These are phyloP conservation scores for Clathrus columnatus DNA, from an alignment of 768 basidiomycete genomes.

Conservation along the genomic window DNA sequence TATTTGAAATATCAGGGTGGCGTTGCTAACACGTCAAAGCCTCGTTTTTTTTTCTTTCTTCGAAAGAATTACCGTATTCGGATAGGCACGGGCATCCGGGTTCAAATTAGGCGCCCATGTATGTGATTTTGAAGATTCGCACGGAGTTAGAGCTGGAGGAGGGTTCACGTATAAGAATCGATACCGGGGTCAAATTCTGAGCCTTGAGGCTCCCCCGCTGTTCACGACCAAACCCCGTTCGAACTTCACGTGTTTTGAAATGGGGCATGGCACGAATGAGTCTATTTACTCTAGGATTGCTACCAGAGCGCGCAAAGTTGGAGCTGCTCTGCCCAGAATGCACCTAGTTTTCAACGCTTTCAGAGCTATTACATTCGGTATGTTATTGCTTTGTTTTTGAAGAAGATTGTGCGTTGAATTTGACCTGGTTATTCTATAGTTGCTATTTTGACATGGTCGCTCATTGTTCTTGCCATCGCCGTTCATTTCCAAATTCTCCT, in stretches of 20 bases:
- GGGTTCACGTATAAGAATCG: not conserved
- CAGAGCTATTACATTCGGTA: constrained; percentile 13
- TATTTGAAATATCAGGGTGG: not conserved
- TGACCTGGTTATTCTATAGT: constrained; percentile 29
- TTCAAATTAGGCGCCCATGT: not conserved
- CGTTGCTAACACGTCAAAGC: not conserved
- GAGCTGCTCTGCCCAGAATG: constrained; percentile 11
- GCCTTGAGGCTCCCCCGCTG: constrained; percentile 9
- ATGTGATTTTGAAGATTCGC: not conserved
- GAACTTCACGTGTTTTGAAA: constrained; percentile 2
- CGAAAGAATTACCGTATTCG: not conserved
- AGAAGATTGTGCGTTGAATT: not conserved
- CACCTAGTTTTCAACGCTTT: constrained; percentile 14
- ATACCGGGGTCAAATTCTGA: not conserved
- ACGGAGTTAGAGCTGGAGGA: too few species aligned
- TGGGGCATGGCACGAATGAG: constrained; percentile 9
- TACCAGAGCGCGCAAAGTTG: constrained; percentile 6
- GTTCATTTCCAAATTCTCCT: constrained; percentile 67
- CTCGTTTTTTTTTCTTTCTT: not conserved
- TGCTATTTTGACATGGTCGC: constrained; percentile 61
- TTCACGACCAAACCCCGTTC: constrained; percentile 1
- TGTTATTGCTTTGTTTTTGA: not conserved
- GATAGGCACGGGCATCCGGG: not conserved
- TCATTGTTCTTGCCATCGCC: constrained; percentile 73
- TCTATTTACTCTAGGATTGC: constrained; percentile 10